A percentile compares a stretch with the other conserved stretches of the same genome.
Evolutionary conservation across 495 filamentous ascomycete species (phyloP).

Genomic region (Tuber brumale): DNA sequence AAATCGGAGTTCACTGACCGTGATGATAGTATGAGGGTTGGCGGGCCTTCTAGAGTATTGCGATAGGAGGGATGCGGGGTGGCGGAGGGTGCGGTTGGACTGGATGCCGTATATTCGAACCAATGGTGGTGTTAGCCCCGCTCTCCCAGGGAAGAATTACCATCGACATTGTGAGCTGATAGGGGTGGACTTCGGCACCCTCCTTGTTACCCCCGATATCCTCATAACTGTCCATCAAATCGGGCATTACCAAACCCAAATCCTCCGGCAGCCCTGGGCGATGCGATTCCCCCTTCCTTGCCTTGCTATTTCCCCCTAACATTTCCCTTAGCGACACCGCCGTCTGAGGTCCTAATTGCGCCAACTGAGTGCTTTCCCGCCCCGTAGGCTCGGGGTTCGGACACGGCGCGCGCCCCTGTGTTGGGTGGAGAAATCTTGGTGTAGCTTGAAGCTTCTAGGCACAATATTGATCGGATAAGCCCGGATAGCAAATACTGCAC

Average conservation of each 20-base stretch:
- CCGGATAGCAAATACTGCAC: slow-evolving; percentile 83
- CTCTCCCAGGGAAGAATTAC: slow-evolving; percentile 67
- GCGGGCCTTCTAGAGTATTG: slow-evolving; percentile 19
- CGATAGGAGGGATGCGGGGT: slow-evolving; percentile 19
- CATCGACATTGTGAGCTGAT: slow-evolving; percentile 82
- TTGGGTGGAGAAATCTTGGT: slow-evolving; percentile 72
- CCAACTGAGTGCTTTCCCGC: slow-evolving; percentile 38
- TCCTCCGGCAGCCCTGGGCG: slow-evolving; percentile 60
- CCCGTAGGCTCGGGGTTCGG: slow-evolving; percentile 62
- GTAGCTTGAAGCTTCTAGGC: slow-evolving; percentile 75
- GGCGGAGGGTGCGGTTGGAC: slow-evolving; percentile 23
- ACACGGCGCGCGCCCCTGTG: slow-evolving; percentile 71
- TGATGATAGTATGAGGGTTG: slow-evolving; percentile 33
- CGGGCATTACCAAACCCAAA: slow-evolving; percentile 75
- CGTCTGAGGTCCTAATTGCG: slow-evolving; percentile 31
- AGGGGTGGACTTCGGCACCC: slow-evolving; percentile 92
- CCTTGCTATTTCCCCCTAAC: slow-evolving; percentile 45
- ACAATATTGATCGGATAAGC: slow-evolving; percentile 84
- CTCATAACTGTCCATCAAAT: no score
- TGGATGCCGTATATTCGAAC: slow-evolving; percentile 51
- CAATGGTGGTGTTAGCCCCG: slow-evolving; percentile 65
- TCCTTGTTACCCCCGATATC: slow-evolving; percentile 68
- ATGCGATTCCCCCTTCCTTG: slow-evolving; percentile 39
- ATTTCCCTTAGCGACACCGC: slow-evolving; percentile 40
- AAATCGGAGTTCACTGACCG: slow-evolving; percentile 23